Base-by-base conservation (phyloP, 352 stramenopile genomes). In the Blastocystis sp. region DNA sequence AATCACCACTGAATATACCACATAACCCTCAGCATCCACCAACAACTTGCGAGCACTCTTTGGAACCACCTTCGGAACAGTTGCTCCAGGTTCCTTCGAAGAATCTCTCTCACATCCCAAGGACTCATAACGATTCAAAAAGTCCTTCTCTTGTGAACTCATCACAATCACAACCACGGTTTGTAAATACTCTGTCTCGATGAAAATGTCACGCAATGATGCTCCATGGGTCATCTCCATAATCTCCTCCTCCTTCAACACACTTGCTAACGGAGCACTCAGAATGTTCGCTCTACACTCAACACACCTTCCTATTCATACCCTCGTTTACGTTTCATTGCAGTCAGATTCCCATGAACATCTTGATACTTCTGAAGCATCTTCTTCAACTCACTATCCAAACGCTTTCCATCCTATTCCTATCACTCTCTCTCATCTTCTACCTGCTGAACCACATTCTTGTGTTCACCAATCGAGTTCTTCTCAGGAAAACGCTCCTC, bases 281-380 rank as follows among this genome's bases (percentile, higher is more conserved):
- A 46, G 61, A 29, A 73, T 73, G 61, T 73, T 73, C 61, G 61
- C 32, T 73, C 61, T 73, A 46, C 0, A 19, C 0, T 39, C 32
- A 46, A 7, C 14, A 7, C 12, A 7, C 5, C 21, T 14, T 39
- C n/a, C 19, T 24, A 73, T 16, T 6, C n/a, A 9, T 12, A 73
- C 61, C 61, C 61, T 11, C 61, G 61, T 39, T 73, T 73, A 12
- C 61, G 61, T 14, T 46, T 39, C 61, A 73, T 16, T 14, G 61
- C 11, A 19, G 24, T 37, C 61, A 73, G 14, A 46, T 73, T 73
- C 24, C 9, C 24, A 39, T 73, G 61, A 7, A 73, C 61, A n/a
- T 73, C 61, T n/a, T 73, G 61, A n/a, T 73, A 73, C 61, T 73
- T 73, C 61, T 73, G 61, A 9, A 73, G 12, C 61, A 73, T 73